Conservation (phyloP, 2,329 filamentous ascomycete genomes). For the Stagonosporopsis cucurbitacearum region DNA sequence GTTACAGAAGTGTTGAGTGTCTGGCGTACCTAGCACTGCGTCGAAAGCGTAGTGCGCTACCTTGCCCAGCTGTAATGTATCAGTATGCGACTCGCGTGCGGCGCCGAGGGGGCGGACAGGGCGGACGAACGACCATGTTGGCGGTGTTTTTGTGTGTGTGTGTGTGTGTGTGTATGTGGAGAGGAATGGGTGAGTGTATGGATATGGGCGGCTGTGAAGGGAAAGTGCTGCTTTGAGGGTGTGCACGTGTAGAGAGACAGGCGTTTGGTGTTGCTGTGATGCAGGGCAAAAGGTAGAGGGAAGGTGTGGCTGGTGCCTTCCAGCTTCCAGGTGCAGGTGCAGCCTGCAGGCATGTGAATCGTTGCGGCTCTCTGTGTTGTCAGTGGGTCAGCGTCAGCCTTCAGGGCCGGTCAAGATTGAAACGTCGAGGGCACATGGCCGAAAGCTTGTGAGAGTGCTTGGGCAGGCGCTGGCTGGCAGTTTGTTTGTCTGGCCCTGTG, state of each 20-base stretch:
- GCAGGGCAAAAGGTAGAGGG: constrained; percentile 23
- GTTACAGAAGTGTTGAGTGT: constrained; percentile 7
- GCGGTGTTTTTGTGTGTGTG: constrained; percentile 1
- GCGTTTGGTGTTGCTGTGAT: constrained; percentile 22
- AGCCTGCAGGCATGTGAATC: constrained; percentile 21
- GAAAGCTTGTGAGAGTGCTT: neutral
- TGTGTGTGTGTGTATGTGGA: neutral
- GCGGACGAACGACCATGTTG: constrained; percentile 49
- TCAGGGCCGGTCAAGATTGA: neutral
- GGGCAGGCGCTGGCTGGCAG: neutral
- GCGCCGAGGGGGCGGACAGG: constrained; percentile 5
- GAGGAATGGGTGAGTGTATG: neutral
- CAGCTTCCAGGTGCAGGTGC: too few relatives aligned
- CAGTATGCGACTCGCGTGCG: constrained; percentile 31
- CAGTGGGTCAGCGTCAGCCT: too few relatives aligned
- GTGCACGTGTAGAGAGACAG: constrained; percentile 4
- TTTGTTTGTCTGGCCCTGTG: neutral
- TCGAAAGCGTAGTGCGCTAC: constrained; percentile 96
- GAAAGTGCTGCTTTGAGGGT: neutral
- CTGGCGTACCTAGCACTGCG: constrained; percentile 79
- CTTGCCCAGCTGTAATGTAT: constrained; percentile 79
- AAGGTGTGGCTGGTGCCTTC: constrained; percentile 36
- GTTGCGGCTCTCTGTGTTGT: constrained; percentile 32
- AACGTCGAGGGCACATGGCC: constrained; percentile 3
- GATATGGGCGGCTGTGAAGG: neutral